phyloP scores from a whole-genome alignment of 495 filamentous ascomycete genomes.

The Xylaria venustula region DNA sequence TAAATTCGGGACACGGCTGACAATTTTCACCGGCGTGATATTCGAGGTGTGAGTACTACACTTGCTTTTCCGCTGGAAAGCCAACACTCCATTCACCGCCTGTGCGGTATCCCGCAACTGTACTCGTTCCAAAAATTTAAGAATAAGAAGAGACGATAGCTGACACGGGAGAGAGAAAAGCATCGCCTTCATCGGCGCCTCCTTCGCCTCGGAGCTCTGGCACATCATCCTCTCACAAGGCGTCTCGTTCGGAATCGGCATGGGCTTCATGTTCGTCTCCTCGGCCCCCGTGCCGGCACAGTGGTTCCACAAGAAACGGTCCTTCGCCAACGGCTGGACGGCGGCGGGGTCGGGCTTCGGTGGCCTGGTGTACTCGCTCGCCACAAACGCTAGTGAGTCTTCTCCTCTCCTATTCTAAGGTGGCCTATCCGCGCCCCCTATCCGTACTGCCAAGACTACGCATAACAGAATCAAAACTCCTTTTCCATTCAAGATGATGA shows the following conservation, averaged over 20 bases:
- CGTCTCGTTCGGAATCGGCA: constrained; percentile 69
- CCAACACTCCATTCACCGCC: neutral
- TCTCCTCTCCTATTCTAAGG: constrained; percentile 13
- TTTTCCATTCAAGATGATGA: neutral
- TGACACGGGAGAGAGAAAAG: constrained; percentile 31
- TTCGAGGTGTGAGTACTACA: constrained; percentile 50
- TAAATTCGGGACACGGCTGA: constrained; percentile 51
- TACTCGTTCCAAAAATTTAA: neutral
- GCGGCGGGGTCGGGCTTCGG: constrained; percentile 74
- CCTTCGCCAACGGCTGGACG: constrained; percentile 71
- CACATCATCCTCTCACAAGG: constrained; percentile 77
- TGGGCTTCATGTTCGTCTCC: constrained; percentile 75
- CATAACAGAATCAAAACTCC: too few species aligned
- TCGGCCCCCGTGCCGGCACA: constrained; percentile 71
- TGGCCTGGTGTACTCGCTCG: constrained; percentile 60
- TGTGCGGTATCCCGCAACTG: too few species aligned
- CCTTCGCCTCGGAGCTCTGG: constrained; percentile 68
- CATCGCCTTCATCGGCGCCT: constrained; percentile 60
- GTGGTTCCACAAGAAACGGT: constrained; percentile 71
- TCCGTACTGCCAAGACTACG: too few species aligned
- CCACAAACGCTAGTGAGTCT: constrained; percentile 47
- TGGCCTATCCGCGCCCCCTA: too few species aligned
- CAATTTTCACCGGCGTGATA: constrained; percentile 59
- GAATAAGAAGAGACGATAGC: neutral
- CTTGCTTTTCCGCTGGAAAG: neutral